These are phyloP conservation scores for Kappamyces sp. DNA, from an alignment of 192 early-diverging fungal genomes.

Conservation along the genomic window DNA sequence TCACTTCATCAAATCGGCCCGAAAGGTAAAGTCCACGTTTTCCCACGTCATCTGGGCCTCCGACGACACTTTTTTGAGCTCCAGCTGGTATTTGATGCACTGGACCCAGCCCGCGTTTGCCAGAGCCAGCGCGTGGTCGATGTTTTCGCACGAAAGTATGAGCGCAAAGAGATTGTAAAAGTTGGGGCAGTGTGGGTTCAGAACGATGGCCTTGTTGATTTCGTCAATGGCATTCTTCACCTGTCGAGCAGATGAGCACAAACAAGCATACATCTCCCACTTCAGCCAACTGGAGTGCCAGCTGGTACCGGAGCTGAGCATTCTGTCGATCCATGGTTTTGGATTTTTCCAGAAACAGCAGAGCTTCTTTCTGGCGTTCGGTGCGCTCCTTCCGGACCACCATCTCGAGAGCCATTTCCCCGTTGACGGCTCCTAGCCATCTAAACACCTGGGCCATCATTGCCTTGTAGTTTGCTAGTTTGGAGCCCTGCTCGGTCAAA, in stretches of 20 bases:
- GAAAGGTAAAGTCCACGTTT: slow-evolving; percentile 13
- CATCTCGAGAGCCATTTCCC: slow-evolving; percentile 40
- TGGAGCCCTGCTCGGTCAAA: slow-evolving; percentile 23
- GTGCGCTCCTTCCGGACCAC: slow-evolving; percentile 17
- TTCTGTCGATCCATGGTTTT: slow-evolving; percentile 8
- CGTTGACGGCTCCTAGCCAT: slow-evolving; percentile 35
- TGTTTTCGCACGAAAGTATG: slow-evolving; percentile 31
- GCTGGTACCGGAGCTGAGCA: slow-evolving; percentile 35
- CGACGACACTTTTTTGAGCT: neutral
- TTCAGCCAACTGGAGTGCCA: slow-evolving; percentile 40
- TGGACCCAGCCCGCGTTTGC: slow-evolving; percentile 38
- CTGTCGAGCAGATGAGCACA: slow-evolving; percentile 13
- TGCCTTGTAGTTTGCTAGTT: slow-evolving; percentile 15
- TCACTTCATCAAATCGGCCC: slow-evolving; percentile 42
- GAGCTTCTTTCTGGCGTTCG: slow-evolving; percentile 26
- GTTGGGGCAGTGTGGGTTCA: slow-evolving; percentile 23
- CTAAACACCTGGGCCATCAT: slow-evolving; percentile 20
- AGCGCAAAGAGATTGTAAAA: slow-evolving; percentile 47
- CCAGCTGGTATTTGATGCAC: slow-evolving; percentile 21
- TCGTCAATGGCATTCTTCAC: slow-evolving; percentile 30
- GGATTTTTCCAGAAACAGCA: slow-evolving; percentile 21
- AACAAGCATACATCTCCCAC: slow-evolving; percentile 36
- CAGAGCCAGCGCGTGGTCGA: slow-evolving; percentile 33
- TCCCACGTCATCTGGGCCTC: slow-evolving; percentile 22
- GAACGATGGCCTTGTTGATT: slow-evolving; percentile 27